phyloP scores from a whole-genome alignment of 1,139 yeast genomes.

The Hyphopichia pseudoburtonii region DNA sequence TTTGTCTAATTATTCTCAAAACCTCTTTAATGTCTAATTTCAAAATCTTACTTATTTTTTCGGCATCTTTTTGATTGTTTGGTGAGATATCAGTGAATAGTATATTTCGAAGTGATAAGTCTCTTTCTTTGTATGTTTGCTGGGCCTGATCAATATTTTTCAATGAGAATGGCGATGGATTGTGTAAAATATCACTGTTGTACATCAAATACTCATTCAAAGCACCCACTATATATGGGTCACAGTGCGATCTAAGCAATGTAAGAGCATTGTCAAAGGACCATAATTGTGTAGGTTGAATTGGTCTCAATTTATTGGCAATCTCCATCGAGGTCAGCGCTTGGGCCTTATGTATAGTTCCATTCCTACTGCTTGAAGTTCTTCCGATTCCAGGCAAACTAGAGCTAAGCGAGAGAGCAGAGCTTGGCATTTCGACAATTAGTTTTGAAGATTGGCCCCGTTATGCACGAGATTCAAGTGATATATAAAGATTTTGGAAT shows the following conservation, averaged over 20 bases:
- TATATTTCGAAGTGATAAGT: conserved; percentile 40
- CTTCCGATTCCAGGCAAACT: not conserved
- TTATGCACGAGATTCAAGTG: too few species aligned
- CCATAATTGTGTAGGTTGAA: conserved; percentile 44
- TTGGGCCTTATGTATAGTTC: too few species aligned
- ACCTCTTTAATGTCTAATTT: conserved; percentile 41
- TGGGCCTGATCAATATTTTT: conserved; percentile 4
- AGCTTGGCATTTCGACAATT: conserved; percentile 1
- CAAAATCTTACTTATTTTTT: conserved; percentile 33
- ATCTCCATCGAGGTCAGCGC: not conserved
- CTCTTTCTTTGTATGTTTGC: conserved; percentile 15
- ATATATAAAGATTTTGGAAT: not conserved
- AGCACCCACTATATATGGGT: conserved; percentile 36
- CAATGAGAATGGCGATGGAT: conserved; percentile 36
- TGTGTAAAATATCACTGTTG: conserved; percentile 30
- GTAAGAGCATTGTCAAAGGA: conserved; percentile 43
- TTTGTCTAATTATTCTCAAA: conserved; percentile 45
- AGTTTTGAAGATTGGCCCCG: too few species aligned
- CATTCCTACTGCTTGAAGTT: not conserved
- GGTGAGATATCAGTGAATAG: conserved; percentile 35
- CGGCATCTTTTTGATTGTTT: conserved; percentile 37
- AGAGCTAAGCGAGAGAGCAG: not conserved
- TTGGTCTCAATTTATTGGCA: conserved; percentile 23
- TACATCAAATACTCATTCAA: conserved; percentile 45
- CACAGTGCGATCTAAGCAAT: conserved; percentile 30